A percentile compares a stretch with the other conserved stretches of the same genome.
phyloP scores from a whole-genome alignment of 768 basidiomycete species.

The Trametes elegans region DNA sequence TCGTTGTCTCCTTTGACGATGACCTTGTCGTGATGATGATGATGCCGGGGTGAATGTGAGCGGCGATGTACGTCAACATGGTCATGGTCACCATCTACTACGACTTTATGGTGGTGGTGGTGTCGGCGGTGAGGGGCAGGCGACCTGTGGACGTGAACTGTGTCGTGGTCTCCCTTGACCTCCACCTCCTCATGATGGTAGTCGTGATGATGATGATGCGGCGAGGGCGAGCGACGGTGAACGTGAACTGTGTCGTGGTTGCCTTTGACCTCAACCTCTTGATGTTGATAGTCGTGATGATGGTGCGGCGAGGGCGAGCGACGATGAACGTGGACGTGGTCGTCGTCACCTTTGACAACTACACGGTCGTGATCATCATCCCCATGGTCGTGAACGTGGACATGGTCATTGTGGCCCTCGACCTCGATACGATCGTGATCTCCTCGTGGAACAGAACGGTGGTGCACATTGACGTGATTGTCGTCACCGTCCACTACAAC shows the following conservation, averaged over 20 bases:
- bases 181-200: constrained; percentile 17
- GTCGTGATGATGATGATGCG: constrained; percentile 22
- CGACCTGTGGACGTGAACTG: constrained; percentile 10
- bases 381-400: constrained; percentile 19
- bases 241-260: constrained; percentile 13
- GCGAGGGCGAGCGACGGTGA: constrained; percentile 10
- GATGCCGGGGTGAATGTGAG: constrained; percentile 5
- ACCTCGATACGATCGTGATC: constrained; percentile 15
- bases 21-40: constrained; percentile 7
- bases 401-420: constrained; percentile 9
- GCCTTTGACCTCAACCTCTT: constrained; percentile 22
- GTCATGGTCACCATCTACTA: constrained; percentile 24
- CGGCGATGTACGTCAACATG: constrained; percentile 20
- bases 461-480: constrained; percentile 28
- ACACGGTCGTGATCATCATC: constrained; percentile 21
- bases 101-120: constrained; percentile 4
- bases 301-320: constrained; percentile 17
- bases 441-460: constrained; percentile 4
- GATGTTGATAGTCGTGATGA: constrained; percentile 18
- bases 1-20: constrained; percentile 26
- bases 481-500: constrained; percentile 29
- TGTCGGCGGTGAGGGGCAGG: constrained; percentile 7
- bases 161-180: constrained; percentile 22
- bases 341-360: constrained; percentile 22
- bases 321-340: constrained; percentile 19